Evolutionary conservation across 345 rosid species (phyloP).

Genomic region (Pseudoturritis turrita): DNA sequence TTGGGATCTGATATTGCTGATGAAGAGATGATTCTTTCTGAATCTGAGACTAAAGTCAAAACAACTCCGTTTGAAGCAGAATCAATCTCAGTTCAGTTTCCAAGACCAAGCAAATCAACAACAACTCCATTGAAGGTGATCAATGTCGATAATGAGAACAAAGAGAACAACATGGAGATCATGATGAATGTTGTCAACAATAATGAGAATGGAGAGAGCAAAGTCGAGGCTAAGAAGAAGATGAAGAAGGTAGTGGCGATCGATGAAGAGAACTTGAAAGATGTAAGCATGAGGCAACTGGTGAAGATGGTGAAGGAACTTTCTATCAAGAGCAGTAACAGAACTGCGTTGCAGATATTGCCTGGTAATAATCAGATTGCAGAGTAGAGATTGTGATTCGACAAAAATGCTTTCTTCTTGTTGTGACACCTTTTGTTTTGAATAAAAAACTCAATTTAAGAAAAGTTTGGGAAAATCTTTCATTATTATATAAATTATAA

Average conservation of each 20-base stretch:
- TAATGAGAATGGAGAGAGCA: slow-evolving; percentile 15
- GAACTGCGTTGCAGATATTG: slow-evolving; percentile 26
- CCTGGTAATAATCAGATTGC: slow-evolving; percentile 23
- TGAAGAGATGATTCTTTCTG: slow-evolving; percentile 16
- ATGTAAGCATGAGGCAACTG: slow-evolving; percentile 44
- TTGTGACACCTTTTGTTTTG: neutral
- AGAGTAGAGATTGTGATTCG: neutral
- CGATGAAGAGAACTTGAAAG: slow-evolving; percentile 26
- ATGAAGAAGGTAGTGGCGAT: slow-evolving; percentile 11
- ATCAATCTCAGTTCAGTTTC: slow-evolving; percentile 28
- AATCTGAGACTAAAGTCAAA: neutral
- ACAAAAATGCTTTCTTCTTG: neutral
- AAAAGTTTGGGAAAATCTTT: neutral
- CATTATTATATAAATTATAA: no score
- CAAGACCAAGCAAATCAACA: slow-evolving; percentile 26
- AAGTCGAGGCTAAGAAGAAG: slow-evolving; percentile 33
- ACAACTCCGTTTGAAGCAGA: slow-evolving; percentile 26
- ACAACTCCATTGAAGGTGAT: slow-evolving; percentile 16
- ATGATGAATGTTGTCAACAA: slow-evolving; percentile 13
- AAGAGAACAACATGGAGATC: slow-evolving; percentile 21
- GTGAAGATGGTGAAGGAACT: slow-evolving; percentile 38
- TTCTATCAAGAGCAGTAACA: neutral
- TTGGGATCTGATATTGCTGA: slow-evolving; percentile 22
- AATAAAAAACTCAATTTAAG: neutral
- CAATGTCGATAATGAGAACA: neutral